These are phyloP conservation scores for Aspergillus wentii DNA, from an alignment of 495 filamentous ascomycete genomes.

Conservation along the genomic window DNA sequence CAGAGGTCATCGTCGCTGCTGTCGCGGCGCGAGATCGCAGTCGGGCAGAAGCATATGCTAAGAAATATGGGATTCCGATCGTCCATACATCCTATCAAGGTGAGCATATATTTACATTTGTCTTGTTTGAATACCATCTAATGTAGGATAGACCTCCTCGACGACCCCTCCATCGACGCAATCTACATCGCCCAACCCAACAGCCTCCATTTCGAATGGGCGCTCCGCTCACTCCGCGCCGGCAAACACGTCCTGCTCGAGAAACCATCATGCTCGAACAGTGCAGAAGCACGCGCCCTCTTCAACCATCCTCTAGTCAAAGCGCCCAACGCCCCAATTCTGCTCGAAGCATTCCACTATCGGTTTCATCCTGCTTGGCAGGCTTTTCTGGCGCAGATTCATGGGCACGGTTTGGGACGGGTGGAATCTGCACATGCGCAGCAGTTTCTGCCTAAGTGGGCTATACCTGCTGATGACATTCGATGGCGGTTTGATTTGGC, in stretches of 20 bases:
- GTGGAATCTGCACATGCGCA: constrained; percentile 7
- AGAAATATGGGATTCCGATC: constrained; percentile 50
- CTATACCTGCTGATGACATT: constrained; percentile 42
- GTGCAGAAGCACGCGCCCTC: constrained; percentile 28
- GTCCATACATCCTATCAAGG: constrained; percentile 46
- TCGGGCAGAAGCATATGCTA: constrained; percentile 51
- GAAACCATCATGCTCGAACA: constrained; percentile 41
- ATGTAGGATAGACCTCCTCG: constrained; percentile 23
- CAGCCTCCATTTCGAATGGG: constrained; percentile 41
- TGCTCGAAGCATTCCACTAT: constrained; percentile 58
- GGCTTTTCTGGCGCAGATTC: constrained; percentile 39
- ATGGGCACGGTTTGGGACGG: constrained; percentile 10
- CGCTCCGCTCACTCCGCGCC: constrained; percentile 29
- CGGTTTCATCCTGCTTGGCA: constrained; percentile 53
- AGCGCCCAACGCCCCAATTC: constrained; percentile 24
- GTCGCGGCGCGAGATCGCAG: constrained; percentile 53
- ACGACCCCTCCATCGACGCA: constrained; percentile 35
- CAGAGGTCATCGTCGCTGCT: constrained; percentile 53
- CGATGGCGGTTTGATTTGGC: constrained; percentile 47
- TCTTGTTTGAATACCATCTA: not conserved
- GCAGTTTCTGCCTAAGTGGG: constrained; percentile 10
- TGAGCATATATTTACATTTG: constrained; percentile 6
- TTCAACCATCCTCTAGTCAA: constrained; percentile 29
- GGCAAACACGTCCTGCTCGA: constrained; percentile 47
- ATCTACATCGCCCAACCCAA: constrained; percentile 51